Percentiles rank a stretch among this genome's conserved stretches.
These are phyloP conservation scores for Hyparrhenia diplandra DNA, from an alignment of 176 grass and related monocot species.

Conservation along the genomic window DNA sequence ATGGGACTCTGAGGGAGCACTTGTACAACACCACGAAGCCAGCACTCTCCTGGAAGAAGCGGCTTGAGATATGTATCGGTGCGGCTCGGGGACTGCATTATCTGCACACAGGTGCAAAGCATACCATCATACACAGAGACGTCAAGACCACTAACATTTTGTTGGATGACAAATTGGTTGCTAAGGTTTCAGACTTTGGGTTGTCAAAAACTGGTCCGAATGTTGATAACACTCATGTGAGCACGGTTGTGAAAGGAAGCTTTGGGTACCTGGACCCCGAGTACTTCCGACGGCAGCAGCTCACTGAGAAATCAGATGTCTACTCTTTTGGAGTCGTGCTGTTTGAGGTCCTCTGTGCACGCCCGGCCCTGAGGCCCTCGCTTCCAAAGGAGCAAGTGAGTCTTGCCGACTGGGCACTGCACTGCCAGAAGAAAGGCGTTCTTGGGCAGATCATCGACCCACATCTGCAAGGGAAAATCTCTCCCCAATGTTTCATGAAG, in stretches of 20 bases:
- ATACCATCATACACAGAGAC: background rate
- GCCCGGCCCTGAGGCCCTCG: background rate
- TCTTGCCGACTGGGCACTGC: background rate
- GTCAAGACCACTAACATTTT: background rate
- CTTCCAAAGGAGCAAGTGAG: background rate
- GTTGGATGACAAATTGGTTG: background rate
- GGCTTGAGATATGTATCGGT: background rate
- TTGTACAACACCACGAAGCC: background rate
- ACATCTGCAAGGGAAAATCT: background rate
- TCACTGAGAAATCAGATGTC: background rate
- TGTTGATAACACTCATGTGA: background rate
- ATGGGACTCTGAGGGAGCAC: background rate
- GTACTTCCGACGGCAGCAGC: background rate
- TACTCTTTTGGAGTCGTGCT: background rate
- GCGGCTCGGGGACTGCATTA: background rate
- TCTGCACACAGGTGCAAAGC: background rate
- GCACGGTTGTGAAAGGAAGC: background rate
- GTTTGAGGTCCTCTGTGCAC: background rate
- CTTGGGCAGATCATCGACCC: background rate
- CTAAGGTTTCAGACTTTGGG: background rate
- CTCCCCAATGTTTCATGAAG: background rate
- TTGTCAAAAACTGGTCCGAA: background rate
- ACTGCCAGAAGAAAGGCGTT: background rate
- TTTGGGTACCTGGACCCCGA: background rate
- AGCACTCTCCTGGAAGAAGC: background rate